A percentile compares a stretch with the other conserved stretches of the same genome.
Evolutionary conservation across 2,329 filamentous ascomycete species (phyloP).

Genomic region (Fusarium haematococcum): DNA sequence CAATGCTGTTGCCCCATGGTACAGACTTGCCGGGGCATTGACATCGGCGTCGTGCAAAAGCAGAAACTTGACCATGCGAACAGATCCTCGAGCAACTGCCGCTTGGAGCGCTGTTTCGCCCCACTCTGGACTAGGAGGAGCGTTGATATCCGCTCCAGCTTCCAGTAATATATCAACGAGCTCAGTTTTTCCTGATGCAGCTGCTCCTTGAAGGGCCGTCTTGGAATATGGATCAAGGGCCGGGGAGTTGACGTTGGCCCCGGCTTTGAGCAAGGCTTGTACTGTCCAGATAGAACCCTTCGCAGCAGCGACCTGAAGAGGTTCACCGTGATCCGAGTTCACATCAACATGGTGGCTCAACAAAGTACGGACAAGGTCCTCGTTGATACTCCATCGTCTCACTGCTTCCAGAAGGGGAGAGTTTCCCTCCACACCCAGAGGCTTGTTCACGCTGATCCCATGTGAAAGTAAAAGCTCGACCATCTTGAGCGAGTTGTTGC

Average conservation of each 20-base stretch:
- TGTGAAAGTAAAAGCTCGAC: not conserved
- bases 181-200: not conserved
- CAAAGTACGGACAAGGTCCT: not conserved
- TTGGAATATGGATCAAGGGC: not conserved
- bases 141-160: not conserved
- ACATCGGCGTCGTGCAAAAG: not conserved
- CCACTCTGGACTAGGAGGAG: not conserved
- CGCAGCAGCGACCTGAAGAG: not conserved
- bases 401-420: not conserved
- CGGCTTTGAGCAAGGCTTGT: not conserved
- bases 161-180: not conserved
- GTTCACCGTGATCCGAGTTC: not conserved
- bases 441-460: not conserved
- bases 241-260: not conserved
- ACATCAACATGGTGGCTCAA: not conserved
- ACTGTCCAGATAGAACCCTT: not conserved
- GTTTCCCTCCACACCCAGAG: not conserved
- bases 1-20: not conserved
- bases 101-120: not conserved
- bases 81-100: not conserved
- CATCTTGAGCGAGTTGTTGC: not conserved
- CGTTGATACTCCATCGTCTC: not conserved
- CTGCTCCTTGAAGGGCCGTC: not conserved
- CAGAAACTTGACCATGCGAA: not conserved
- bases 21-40: not conserved